Evolutionary conservation across 441 rosid species (phyloP), one percentile per base, ranked within the genome.

Genomic region (Sinapis alba): DNA sequence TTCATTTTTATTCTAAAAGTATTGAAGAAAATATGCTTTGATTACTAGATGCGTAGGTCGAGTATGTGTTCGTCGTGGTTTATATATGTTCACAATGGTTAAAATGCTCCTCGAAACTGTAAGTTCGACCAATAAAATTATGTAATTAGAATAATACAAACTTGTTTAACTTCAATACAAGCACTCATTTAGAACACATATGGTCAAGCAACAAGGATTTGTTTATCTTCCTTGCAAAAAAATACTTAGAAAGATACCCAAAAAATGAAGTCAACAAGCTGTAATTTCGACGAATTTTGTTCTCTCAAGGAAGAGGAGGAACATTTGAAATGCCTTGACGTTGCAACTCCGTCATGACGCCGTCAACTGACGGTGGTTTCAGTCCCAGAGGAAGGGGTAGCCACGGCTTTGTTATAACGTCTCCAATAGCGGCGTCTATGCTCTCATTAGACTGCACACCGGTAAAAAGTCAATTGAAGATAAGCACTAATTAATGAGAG

Each of bases 351-450:
- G 78, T 88, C 80, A 92, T 15, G 2, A 92, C 98, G 8, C 93
- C 69, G 13, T 92, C 96, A 7, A 74, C 21, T 0, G 99, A 84
- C 11, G 99, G 99, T 15, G 98, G 92, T 69, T 89, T 92, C 53
- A 94, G 82, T 6, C 98, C 98, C 0, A 94, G 83, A 7, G 99
- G 99, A 64, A 94, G 96, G 28, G 99, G 97, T 78, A 82, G 85
- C 91, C 93, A 86, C 63, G 97, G 99, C 75, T 92, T 90, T 8
- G 92, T 73, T 80, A 94, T 81, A 68, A 82, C 99, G 78, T 94
- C 97, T 77, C 87, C 97, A 4, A 95, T 86, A 24, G 87, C 97
- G 24, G 94, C 97, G 71, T 95, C 99, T 70, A 92, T 76, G 81
- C 87, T 90, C 83, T 92, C 95, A 10, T 83, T 89, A 3, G 94